Base-by-base conservation (phyloP, 768 basidiomycete species). In the Podaxis sp. region DNA sequence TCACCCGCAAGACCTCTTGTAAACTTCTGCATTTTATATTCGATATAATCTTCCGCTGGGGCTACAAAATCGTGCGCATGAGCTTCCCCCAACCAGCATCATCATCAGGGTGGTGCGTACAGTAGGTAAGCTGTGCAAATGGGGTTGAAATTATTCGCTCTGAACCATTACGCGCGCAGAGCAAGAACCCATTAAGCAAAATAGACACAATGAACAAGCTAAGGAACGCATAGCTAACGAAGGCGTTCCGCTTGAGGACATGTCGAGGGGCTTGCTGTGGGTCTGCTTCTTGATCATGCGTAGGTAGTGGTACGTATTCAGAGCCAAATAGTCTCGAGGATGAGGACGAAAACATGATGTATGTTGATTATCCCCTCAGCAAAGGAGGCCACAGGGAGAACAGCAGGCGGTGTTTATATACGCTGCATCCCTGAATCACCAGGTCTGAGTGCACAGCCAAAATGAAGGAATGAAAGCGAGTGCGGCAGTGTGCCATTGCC, bases 11-110 rank as follows among this genome's bases (percentile, higher is more conserved):
- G 42, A 6, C 64, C 63, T n/a, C 48, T 47, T 16, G 58, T 55
- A 23, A 69, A 68, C 6, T 40, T 58, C 50, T 58, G 63, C 6
- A 48, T 36, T 38, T 63, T 50, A 44, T 67, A 65, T 55, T 66
- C 61, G 13, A 68, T 40, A 13, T 61, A 52, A 32, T 57, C 62
- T 42, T 66, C 38, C 9, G 63, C 67, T 2, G 68, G 67, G 0
- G 68, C 68, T 69, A 55, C 5, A 46, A 32, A 32, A 32, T 9
- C 7, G 32, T 5, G 23, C 11, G 1, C 25, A 11, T 38, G 5
- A 38, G n/a, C 14, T 38, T 38, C 32, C 32, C 21, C 32, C 7
- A 32, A 32, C 32, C 10, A 38, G n/a, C 21, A 10, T 38, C 16
- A 18, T 37, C 0, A 38, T 13, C 5, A 16, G 1, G 21, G 14